These are phyloP conservation scores for Lenwebbia sp. DNA, from an alignment of 345 rosid species.

Conservation along the genomic window DNA sequence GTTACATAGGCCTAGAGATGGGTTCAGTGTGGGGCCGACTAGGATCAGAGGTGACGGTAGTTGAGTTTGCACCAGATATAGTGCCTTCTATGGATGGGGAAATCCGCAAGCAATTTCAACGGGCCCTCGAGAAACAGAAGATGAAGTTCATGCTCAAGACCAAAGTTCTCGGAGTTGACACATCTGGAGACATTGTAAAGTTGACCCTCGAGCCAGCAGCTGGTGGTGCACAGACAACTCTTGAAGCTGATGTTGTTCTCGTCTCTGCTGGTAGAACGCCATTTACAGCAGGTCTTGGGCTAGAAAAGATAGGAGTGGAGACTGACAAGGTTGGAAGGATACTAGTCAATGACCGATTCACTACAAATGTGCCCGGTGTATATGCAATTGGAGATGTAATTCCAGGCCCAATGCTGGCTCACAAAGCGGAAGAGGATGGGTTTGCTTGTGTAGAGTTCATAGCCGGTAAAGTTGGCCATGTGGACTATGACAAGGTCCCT, in stretches of 20 bases:
- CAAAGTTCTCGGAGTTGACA: slow-evolving; percentile 85
- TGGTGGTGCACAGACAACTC: slow-evolving; percentile 75
- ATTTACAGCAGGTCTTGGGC: slow-evolving; percentile 82
- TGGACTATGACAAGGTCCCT: slow-evolving; percentile 95
- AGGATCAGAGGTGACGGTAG: slow-evolving; percentile 96
- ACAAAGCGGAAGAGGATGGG: slow-evolving; percentile 99
- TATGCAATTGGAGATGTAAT: slow-evolving; percentile 95
- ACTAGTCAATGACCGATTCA: slow-evolving; percentile 69
- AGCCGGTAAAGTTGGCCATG: slow-evolving; percentile 95
- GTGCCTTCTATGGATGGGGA: slow-evolving; percentile 98
- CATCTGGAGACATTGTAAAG: slow-evolving; percentile 66
- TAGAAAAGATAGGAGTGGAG: slow-evolving; percentile 88
- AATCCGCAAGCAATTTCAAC: slow-evolving; percentile 91
- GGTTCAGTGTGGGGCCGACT: slow-evolving; percentile 95
- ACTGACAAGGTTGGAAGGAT: slow-evolving; percentile 81
- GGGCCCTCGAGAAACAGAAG: slow-evolving; percentile 87
- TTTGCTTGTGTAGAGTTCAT: slow-evolving; percentile 97
- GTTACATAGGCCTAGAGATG: slow-evolving; percentile 98
- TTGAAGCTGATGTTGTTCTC: slow-evolving; percentile 93
- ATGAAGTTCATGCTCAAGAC: slow-evolving; percentile 99
- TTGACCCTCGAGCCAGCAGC: slow-evolving; percentile 81
- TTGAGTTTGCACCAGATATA: slow-evolving; percentile 89
- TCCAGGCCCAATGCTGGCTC: slow-evolving; percentile 99
- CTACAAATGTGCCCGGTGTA: slow-evolving; percentile 75
- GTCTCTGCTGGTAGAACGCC: slow-evolving; percentile 95